Evolutionary conservation across 2,329 filamentous ascomycete species (phyloP).

Genomic region (Beauveria sp.): DNA sequence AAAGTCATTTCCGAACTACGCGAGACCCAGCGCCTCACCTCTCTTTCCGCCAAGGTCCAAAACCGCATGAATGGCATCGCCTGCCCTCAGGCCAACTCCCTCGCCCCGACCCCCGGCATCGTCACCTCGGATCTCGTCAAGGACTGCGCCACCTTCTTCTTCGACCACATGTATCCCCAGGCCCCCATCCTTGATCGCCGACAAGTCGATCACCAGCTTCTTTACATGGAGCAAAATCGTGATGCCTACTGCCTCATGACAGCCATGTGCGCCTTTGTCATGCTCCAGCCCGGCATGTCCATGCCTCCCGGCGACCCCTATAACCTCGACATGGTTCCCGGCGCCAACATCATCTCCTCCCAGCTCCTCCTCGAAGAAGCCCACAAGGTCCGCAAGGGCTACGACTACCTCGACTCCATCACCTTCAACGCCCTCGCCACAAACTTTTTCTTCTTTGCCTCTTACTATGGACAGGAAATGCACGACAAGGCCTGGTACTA

Average conservation of each 20-base stretch:
- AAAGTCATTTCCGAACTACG: slow-evolving; percentile 70
- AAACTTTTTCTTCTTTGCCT: slow-evolving; percentile 73
- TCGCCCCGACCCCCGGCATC: slow-evolving; percentile 51
- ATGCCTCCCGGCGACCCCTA: slow-evolving; percentile 50
- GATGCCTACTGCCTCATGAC: slow-evolving; percentile 59
- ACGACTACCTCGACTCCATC: slow-evolving; percentile 51
- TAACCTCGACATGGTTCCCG: slow-evolving; percentile 48
- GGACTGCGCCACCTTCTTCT: slow-evolving; percentile 61
- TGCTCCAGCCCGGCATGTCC: slow-evolving; percentile 61
- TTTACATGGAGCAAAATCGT: slow-evolving; percentile 54
- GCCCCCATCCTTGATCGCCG: slow-evolving; percentile 55
- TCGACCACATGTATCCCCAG: slow-evolving; percentile 57
- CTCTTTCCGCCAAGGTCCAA: slow-evolving; percentile 54
- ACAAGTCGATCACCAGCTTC: slow-evolving; percentile 48
- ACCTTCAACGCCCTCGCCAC: slow-evolving; percentile 56
- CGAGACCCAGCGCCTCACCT: slow-evolving; percentile 60
- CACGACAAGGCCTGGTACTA: slow-evolving; percentile 76
- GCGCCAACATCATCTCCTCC: slow-evolving; percentile 55
- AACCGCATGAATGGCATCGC: slow-evolving; percentile 50
- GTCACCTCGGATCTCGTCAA: slow-evolving; percentile 57
- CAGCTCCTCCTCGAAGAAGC: slow-evolving; percentile 62
- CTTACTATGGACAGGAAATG: slow-evolving; percentile 62
- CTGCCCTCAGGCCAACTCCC: slow-evolving; percentile 38
- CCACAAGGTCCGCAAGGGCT: slow-evolving; percentile 54
- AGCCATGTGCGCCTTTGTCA: slow-evolving; percentile 59